Evolutionary conservation across 176 grass and related monocot genomes (phyloP).

Genomic region (Carex littledalei): DNA sequence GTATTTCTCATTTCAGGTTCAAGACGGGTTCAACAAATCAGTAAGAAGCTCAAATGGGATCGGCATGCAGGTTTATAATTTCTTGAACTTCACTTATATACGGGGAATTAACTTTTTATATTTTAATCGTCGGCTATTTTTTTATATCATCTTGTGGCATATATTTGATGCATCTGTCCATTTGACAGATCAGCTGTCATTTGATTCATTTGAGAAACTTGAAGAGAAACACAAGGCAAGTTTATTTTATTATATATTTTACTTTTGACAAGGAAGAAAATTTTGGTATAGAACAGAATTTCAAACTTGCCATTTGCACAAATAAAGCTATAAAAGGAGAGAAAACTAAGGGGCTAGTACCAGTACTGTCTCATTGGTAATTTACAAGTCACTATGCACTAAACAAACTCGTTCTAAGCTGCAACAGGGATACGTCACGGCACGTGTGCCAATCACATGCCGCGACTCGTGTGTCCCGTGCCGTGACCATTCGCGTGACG

Average conservation of each 20-base stretch:
- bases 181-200: conserved; percentile 29
- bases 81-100: neutral
- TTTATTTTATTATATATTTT: conserved; percentile 16
- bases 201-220: conserved; percentile 37
- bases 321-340: neutral
- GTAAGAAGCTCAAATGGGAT: conserved; percentile 43
- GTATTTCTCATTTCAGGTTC: conserved; percentile 31
- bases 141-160: neutral
- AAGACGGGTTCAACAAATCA: conserved; percentile 25
- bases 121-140: neutral
- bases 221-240: conserved; percentile 43
- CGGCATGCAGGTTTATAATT: conserved; percentile 26
- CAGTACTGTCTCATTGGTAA: neutral
- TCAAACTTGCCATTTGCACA: neutral
- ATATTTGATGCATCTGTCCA: neutral
- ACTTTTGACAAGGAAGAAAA: neutral
- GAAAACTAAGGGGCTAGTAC: neutral
- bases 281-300: neutral
- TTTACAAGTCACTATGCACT: neutral
- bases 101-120: neutral
- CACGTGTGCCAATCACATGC: too few species aligned
- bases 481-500: too few species aligned
- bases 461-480: too few species aligned
- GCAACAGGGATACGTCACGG: too few species aligned
- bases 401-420: neutral